Evolutionary conservation across 1,284 basidiomycete species (phyloP).

Genomic region (Pseudozyma hubeiensis): DNA sequence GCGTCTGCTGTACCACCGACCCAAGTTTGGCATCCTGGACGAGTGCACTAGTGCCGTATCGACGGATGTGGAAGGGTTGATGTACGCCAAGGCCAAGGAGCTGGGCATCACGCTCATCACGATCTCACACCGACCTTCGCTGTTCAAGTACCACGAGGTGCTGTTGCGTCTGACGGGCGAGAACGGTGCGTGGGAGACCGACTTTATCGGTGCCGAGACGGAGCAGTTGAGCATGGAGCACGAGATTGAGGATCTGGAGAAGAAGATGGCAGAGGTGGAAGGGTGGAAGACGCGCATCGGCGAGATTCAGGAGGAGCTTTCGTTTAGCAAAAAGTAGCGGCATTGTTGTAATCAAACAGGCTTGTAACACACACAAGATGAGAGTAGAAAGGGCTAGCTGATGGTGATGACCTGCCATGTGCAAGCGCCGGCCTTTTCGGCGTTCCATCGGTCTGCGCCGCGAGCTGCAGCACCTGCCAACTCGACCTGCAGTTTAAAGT

Average conservation of each 20-base stretch:
- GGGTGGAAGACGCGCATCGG: constrained; percentile 69
- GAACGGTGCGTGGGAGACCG: constrained; percentile 78
- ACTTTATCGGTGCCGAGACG: constrained; percentile 77
- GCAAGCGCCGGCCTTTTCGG: constrained; percentile 27
- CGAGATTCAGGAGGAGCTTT: constrained; percentile 69
- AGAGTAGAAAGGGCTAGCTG: constrained; percentile 2
- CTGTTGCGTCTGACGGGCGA: constrained; percentile 79
- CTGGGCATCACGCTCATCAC: constrained; percentile 89
- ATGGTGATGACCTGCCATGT: constrained; percentile 38
- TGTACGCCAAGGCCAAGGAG: constrained; percentile 95
- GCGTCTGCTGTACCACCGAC: constrained; percentile 84
- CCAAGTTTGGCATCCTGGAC: constrained; percentile 73
- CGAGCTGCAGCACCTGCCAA: constrained; percentile 33
- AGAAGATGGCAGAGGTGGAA: constrained; percentile 69
- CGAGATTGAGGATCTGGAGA: constrained; percentile 69
- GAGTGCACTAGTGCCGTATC: constrained; percentile 97
- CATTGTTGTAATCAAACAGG: no score
- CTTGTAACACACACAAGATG: no score
- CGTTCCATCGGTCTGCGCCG: constrained; percentile 40
- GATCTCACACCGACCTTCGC: constrained; percentile 76
- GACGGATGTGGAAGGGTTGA: constrained; percentile 92
- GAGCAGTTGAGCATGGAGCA: constrained; percentile 76
- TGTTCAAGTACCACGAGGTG: constrained; percentile 78
- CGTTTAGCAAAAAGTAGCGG: constrained; percentile 60
- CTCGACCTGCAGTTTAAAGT: constrained; percentile 28